Percentiles rank a stretch among this genome's conserved stretches.
phyloP scores from a whole-genome alignment of 106 monocot genomes.

The Gastrodia elata region DNA sequence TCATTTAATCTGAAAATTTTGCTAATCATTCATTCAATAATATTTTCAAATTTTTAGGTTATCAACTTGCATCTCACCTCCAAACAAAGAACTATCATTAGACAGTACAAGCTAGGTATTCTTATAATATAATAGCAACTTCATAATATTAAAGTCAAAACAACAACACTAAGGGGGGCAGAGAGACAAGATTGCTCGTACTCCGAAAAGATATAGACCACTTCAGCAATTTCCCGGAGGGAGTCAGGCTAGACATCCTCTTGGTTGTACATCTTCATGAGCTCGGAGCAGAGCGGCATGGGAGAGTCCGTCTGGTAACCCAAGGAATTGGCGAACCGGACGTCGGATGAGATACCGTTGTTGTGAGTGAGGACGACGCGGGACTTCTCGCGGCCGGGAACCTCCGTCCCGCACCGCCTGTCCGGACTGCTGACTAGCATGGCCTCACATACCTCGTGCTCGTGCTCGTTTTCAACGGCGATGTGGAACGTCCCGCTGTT shows the following conservation, averaged over 20 bases:
- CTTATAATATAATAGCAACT: neutral
- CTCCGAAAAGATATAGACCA: neutral
- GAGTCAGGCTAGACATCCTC: constrained; percentile 8
- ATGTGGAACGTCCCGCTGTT: constrained; percentile 63
- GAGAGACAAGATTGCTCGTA: neutral
- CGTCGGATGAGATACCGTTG: constrained; percentile 65
- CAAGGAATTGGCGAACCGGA: constrained; percentile 57
- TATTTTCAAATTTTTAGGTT: too few relatives aligned
- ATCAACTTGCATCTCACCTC: too few relatives aligned
- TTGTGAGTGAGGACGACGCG: constrained; percentile 69
- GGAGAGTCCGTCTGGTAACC: constrained; percentile 50
- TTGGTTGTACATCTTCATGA: constrained; percentile 61
- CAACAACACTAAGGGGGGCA: neutral
- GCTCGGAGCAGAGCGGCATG: constrained; percentile 29
- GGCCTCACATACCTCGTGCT: constrained; percentile 59
- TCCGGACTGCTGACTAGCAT: constrained; percentile 69
- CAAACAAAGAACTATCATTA: neutral
- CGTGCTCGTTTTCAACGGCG: constrained; percentile 46
- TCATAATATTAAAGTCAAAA: neutral
- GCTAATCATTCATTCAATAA: too few relatives aligned
- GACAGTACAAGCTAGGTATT: neutral
- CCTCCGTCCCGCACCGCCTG: constrained; percentile 19
- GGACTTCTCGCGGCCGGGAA: constrained; percentile 64
- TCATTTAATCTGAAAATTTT: too few relatives aligned
- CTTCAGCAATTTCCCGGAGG: neutral